Evolutionary conservation across 805 yeast genomes (phyloP), one percentile per base, ranked within the genome.

Genomic region (Sugiyamaella americana): DNA sequence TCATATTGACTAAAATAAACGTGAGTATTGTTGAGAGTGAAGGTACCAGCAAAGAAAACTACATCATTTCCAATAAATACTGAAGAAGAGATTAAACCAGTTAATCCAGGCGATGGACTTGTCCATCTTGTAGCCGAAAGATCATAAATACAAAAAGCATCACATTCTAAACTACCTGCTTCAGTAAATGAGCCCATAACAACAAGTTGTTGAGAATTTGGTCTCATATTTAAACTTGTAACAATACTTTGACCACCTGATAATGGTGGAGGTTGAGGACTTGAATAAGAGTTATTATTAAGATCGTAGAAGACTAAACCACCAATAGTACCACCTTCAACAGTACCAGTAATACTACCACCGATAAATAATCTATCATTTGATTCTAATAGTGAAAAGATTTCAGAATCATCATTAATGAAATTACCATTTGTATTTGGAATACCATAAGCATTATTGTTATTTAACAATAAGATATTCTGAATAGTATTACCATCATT

Each of bases 151-250:
- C 96, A 88, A 32, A 89, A 63, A 1, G 78, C 73, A 2, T 69
- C 61, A 63, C 96, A 88, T 21, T 66, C 62, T 26, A 74, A 64
- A 3, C 76, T 66, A 0, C 83, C 81, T 1, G 84, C 80, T 18
- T 69, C 60, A 18, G 71, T 73, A 59, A 85, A 87, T 37, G 74
- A 70, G 20, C 97, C 96, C 35, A 84, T 95, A 10, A 85, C 85
- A 24, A 81, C 69, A 22, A 87, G 64, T 17, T 69, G 55, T 1
- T 73, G 66, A 5, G 65, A 45, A 23, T 70, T 67, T 23, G 63
- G 65, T 20, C 67, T 68, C 26, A 73, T 70, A 29, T 67, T 66
- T 16, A 72, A 52, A 16, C 63, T 62, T 43, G 76, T 61, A 1
- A 76, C 61, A 11, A 69, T 68, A 11, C 79, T 71, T 5, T 61